Evolutionary conservation across 1,284 basidiomycete genomes (phyloP).

Genomic region (Agroathelia rolfsii): DNA sequence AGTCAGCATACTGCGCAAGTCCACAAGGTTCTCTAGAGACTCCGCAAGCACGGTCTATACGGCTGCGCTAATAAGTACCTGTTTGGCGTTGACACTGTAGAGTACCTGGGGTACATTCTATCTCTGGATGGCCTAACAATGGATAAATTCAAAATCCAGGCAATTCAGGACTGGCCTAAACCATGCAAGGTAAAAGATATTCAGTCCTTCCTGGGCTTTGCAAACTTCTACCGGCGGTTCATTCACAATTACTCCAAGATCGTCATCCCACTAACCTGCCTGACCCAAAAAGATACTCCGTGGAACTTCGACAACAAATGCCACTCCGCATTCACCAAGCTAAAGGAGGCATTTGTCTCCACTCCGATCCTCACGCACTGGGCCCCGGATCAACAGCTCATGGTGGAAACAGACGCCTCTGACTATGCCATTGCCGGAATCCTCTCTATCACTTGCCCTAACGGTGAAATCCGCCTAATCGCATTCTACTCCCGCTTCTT

Average conservation of each 20-base stretch:
- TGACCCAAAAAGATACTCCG: slow-evolving; percentile 17
- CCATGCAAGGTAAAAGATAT: slow-evolving; percentile 22
- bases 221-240: slow-evolving; percentile 31
- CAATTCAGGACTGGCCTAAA: slow-evolving; percentile 26
- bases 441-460: slow-evolving; percentile 13
- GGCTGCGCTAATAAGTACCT: slow-evolving; percentile 23
- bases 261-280: slow-evolving; percentile 19
- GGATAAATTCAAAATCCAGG: slow-evolving; percentile 26
- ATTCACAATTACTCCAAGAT: slow-evolving; percentile 27
- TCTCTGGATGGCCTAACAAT: slow-evolving; percentile 21
- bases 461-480: slow-evolving; percentile 20
- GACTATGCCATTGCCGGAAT: slow-evolving; percentile 20
- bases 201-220: slow-evolving; percentile 27
- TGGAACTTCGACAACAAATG: slow-evolving; percentile 16
- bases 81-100: slow-evolving; percentile 19
- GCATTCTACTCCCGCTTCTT: slow-evolving; percentile 23
- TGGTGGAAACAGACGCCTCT: slow-evolving; percentile 24
- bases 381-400: slow-evolving; percentile 18
- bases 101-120: slow-evolving; percentile 33
- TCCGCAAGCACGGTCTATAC: slow-evolving; percentile 18
- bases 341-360: slow-evolving; percentile 23
- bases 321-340: slow-evolving; percentile 17
- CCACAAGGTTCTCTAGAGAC: slow-evolving; percentile 20
- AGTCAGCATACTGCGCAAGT: slow-evolving; percentile 20
- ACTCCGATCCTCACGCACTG: slow-evolving; percentile 26